Evolutionary conservation across 2,329 filamentous ascomycete species (phyloP).

Genomic region (Sphaerulina vaccinii): DNA sequence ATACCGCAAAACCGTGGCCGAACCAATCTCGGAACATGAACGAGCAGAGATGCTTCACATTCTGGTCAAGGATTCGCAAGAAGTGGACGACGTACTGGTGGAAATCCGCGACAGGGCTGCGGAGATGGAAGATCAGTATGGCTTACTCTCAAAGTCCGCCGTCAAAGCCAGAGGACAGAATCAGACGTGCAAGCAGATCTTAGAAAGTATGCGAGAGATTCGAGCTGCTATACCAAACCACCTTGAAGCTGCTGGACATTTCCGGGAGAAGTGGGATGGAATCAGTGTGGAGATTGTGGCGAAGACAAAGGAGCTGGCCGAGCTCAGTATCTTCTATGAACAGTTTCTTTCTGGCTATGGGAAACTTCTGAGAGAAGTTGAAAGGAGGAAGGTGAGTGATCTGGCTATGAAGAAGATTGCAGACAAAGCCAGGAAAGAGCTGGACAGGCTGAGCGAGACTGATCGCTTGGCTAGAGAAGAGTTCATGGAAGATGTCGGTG

Average conservation of each 20-base stretch:
- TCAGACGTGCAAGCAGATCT: constrained; percentile 60
- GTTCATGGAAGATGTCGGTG: constrained; percentile 79
- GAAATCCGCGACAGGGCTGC: constrained; percentile 72
- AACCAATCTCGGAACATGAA: constrained; percentile 70
- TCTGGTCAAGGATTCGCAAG: constrained; percentile 66
- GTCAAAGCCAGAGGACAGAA: constrained; percentile 57
- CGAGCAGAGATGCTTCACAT: constrained; percentile 80
- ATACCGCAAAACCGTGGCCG: constrained; percentile 54
- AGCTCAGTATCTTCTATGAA: constrained; percentile 79
- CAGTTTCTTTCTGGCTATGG: constrained; percentile 83
- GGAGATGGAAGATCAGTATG: constrained; percentile 73
- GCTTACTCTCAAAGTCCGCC: constrained; percentile 62
- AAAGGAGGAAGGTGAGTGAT: constrained; percentile 70
- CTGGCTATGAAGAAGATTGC: constrained; percentile 72
- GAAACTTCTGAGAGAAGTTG: constrained; percentile 78
- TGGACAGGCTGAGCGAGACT: constrained; percentile 67
- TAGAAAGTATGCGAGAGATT: constrained; percentile 66
- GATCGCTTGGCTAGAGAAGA: constrained; percentile 71
- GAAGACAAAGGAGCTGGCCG: constrained; percentile 73
- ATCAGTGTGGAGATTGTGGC: constrained; percentile 68
- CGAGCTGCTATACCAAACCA: constrained; percentile 65
- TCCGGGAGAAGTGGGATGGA: constrained; percentile 66
- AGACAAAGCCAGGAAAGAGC: constrained; percentile 71
- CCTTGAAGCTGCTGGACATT: constrained; percentile 63
- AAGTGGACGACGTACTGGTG: constrained; percentile 61